A percentile compares a stretch with the other conserved stretches of the same genome.
Conservation (phyloP, 2,329 filamentous ascomycete species). For the Pseudogymnoascus sp. region DNA sequence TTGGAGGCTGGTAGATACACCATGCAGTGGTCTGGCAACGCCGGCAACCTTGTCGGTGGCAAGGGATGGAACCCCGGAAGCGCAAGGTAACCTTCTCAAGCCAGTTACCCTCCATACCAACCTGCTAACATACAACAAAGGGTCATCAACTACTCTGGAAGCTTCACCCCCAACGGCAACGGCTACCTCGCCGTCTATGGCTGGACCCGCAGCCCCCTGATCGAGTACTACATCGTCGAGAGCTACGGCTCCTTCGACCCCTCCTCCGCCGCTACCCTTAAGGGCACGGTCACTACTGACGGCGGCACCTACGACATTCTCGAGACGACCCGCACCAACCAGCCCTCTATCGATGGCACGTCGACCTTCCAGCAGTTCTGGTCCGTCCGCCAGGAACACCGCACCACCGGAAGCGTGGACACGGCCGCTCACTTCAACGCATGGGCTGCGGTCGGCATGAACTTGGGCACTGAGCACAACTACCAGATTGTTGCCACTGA, state of each 20-base stretch:
- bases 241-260: slow-evolving; percentile 42
- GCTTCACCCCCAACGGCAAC: slow-evolving; percentile 35
- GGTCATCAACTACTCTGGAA: slow-evolving; percentile 34
- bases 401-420: slow-evolving; percentile 41
- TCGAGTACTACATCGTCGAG: slow-evolving; percentile 53
- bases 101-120: background rate
- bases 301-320: slow-evolving; percentile 42
- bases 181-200: slow-evolving; percentile 49
- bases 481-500: slow-evolving; percentile 47
- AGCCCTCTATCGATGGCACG: slow-evolving; percentile 35
- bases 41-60: slow-evolving; percentile 39
- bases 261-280: slow-evolving; percentile 36
- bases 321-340: slow-evolving; percentile 28
- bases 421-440: slow-evolving; percentile 42
- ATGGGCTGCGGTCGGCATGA: slow-evolving; percentile 37
- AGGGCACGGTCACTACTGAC: slow-evolving; percentile 43
- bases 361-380: slow-evolving; percentile 44
- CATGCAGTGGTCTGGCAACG: slow-evolving; percentile 39
- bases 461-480: slow-evolving; percentile 36
- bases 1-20: slow-evolving; percentile 41
- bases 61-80: slow-evolving; percentile 41
- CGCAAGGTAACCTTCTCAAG: slow-evolving; percentile 14
- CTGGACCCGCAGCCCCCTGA: slow-evolving; percentile 42
- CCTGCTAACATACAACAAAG: slow-evolving; percentile 19
- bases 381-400: slow-evolving; percentile 41